A percentile compares a stretch with the other conserved stretches of the same genome.
phyloP scores from a whole-genome alignment of 441 rosid genomes.

The Populus hybrid region DNA sequence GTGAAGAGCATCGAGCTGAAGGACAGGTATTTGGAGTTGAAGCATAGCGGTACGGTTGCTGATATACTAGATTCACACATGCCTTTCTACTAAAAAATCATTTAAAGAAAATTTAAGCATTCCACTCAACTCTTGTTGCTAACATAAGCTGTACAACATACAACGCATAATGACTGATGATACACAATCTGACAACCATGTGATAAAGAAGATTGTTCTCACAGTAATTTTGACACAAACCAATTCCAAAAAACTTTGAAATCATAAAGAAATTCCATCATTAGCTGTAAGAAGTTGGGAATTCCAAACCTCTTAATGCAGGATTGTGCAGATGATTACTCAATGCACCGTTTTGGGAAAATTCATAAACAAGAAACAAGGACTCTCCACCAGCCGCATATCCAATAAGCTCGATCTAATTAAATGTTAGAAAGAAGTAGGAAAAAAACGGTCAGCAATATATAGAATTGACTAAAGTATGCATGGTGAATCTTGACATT shows the following conservation, averaged over 20 bases:
- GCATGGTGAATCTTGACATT: background rate
- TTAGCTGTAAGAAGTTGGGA: background rate
- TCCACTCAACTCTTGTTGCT: background rate
- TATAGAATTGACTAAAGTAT: background rate
- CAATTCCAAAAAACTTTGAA: background rate
- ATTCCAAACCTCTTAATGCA: conserved; percentile 21
- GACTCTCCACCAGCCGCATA: conserved; percentile 38
- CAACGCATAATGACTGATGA: background rate
- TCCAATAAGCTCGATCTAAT: conserved; percentile 38
- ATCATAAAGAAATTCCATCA: background rate
- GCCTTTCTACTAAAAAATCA: background rate
- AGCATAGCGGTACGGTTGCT: no score
- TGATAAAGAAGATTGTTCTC: background rate
- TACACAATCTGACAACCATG: background rate
- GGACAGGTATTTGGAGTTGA: no score
- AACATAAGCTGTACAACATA: background rate
- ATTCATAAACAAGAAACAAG: conserved; percentile 37
- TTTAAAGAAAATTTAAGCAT: background rate
- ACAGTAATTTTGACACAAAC: background rate
- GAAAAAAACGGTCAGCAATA: background rate
- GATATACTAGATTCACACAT: background rate
- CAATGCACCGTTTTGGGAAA: conserved; percentile 33
- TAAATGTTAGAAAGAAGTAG: background rate
- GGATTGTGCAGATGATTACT: conserved; percentile 30
- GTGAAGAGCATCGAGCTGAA: no score